A percentile compares a stretch with the other conserved stretches of the same genome.
These are phyloP conservation scores for Pseudogymnoascus sp. DNA, from an alignment of 2,329 filamentous ascomycete species.

Conservation along the genomic window DNA sequence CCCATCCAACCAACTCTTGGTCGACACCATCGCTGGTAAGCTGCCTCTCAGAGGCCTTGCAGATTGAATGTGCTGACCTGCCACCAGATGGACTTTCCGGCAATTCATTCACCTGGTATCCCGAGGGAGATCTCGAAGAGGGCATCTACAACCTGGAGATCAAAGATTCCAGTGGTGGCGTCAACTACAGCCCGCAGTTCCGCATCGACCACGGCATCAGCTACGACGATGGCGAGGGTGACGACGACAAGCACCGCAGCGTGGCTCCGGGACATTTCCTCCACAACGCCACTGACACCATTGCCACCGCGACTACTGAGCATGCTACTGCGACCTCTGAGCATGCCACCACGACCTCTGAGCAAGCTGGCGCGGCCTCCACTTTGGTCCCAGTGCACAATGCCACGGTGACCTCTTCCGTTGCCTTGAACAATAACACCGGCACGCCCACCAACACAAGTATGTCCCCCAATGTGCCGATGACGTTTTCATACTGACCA, in stretches of 20 bases:
- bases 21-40: slow-evolving; percentile 23
- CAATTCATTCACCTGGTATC: slow-evolving; percentile 19
- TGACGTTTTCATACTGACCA: not conserved
- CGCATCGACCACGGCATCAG: slow-evolving; percentile 16
- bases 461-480: not conserved
- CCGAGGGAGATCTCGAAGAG: slow-evolving; percentile 7
- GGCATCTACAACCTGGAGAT: slow-evolving; percentile 23
- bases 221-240: not conserved
- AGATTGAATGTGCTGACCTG: slow-evolving; percentile 8
- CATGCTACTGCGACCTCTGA: not conserved
- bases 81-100: slow-evolving; percentile 17
- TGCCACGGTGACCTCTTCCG: not conserved
- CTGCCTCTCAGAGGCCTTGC: not conserved
- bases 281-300: not conserved
- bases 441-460: slow-evolving; percentile 1
- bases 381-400: not conserved
- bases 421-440: not conserved
- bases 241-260: not conserved
- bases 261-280: not conserved
- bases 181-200: slow-evolving; percentile 24
- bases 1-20: slow-evolving; percentile 17
- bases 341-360: not conserved
- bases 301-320: not conserved
- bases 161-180: slow-evolving; percentile 12
- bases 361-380: not conserved